These are phyloP conservation scores for Knoxdaviesia proteae DNA, from an alignment of 2,329 filamentous ascomycete genomes.

Conservation along the genomic window DNA sequence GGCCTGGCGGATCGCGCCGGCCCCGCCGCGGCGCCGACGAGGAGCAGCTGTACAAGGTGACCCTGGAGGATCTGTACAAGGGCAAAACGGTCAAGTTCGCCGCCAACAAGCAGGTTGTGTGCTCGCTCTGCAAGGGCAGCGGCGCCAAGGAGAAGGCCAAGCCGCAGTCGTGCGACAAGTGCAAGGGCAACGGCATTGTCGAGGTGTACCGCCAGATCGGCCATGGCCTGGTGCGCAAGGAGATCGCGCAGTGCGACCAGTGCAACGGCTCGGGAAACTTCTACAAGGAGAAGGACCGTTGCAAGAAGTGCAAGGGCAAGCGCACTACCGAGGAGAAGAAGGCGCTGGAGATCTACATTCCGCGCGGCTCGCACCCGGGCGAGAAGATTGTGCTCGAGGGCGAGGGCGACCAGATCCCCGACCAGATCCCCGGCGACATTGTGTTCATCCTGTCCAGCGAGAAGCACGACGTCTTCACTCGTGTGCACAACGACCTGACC, in stretches of 20 bases:
- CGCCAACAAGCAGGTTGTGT: constrained; percentile 84
- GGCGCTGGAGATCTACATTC: constrained; percentile 89
- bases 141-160: constrained; percentile 88
- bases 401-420: constrained; percentile 81
- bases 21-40: constrained; percentile 61
- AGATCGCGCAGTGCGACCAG: constrained; percentile 58
- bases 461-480: constrained; percentile 60
- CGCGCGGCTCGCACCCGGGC: constrained; percentile 65
- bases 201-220: constrained; percentile 67
- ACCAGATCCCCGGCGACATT: constrained; percentile 79
- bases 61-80: constrained; percentile 89
- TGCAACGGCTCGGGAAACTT: constrained; percentile 73
- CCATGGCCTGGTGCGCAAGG: constrained; percentile 66
- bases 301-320: constrained; percentile 96
- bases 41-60: constrained; percentile 78
- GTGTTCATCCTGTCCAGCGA: constrained; percentile 74
- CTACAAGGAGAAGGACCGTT: constrained; percentile 91
- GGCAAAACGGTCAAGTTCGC: constrained; percentile 94
- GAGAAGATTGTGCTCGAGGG: constrained; percentile 80
- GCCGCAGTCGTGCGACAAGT: constrained; percentile 61
- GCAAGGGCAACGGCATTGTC: constrained; percentile 59
- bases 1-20: constrained; percentile 29
- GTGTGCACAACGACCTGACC: constrained; percentile 66
- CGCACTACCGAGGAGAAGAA: constrained; percentile 76
- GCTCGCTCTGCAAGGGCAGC: constrained; percentile 65